Percentiles rank a stretch among this genome's conserved stretches.
phyloP scores from a whole-genome alignment of 108 stramenopile species.

The Nannochloropsis salina region DNA sequence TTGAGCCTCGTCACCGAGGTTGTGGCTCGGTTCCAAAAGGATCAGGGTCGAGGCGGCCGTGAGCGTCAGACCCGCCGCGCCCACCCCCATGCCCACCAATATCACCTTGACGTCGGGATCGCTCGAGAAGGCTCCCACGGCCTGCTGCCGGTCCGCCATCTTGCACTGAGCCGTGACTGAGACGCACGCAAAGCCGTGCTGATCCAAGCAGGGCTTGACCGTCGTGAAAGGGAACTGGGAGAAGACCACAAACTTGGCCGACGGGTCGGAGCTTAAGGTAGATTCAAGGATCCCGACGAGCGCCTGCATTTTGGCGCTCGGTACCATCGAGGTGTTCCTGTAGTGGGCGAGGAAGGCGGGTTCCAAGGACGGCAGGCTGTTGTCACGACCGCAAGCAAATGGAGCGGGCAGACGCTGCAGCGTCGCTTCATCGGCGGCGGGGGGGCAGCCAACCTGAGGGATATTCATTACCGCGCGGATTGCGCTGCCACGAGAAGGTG shows the following conservation, averaged over 20 bases:
- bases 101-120: conserved; percentile 27
- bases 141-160: conserved; percentile 24
- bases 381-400: conserved; percentile 8
- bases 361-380: conserved; percentile 26
- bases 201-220: background rate
- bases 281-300: conserved; percentile 25
- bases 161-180: conserved; percentile 11
- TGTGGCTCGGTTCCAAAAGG: conserved; percentile 18
- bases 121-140: conserved; percentile 34
- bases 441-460: conserved; percentile 8
- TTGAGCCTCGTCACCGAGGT: conserved; percentile 12
- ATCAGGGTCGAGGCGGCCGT: conserved; percentile 29
- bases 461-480: background rate
- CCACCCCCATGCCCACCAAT: conserved; percentile 36
- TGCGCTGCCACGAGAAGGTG: background rate
- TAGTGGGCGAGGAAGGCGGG: conserved; percentile 25
- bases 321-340: background rate
- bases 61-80: conserved; percentile 46
- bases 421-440: background rate
- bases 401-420: background rate
- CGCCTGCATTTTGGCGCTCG: conserved; percentile 33
- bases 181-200: conserved; percentile 23
- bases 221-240: conserved; percentile 29
- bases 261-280: background rate
- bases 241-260: conserved; percentile 49